Evolutionary conservation across 345 rosid species (phyloP), one percentile per base, ranked within the genome.

Genomic region (Eucalyptus grandis): DNA sequence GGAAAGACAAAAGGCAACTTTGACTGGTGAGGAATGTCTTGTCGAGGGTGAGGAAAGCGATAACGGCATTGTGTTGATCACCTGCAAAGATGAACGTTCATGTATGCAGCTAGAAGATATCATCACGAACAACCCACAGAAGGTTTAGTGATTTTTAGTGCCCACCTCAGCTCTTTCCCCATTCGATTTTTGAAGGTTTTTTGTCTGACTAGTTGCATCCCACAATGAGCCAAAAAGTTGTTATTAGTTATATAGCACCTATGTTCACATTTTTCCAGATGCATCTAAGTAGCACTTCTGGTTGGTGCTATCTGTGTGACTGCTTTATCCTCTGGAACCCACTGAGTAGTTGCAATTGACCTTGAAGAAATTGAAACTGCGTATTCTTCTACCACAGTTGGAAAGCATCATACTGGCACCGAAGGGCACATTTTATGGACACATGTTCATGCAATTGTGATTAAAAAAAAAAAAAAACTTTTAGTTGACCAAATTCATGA

Each of bases 41-140:
- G 86, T 90, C 60, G 96, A 94, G 89, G 95, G 89, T 37, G 91
- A 87, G 51, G 93, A 92, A 88, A 93, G 86, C 58, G 94, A 94
- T 89, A 92, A 91, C 90, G 94, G 96, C 88, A 95, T 96, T 82
- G 96, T 96, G 88, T 95, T 97, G 82, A 97, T 98, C 92, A 99
- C 96, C 54, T 97, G 99, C 93, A 97, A 96, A 93, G 99, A 98
- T 91, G 99, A 98, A 89, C 90, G 95, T 14, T 96, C 99, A 67
- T 97, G 99, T 93, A 93, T 97, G 99, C 99, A 98, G 93, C 98
- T 98, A 86, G 97, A 97, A 93, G 99, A 98, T 93, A 96, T 95
- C 93, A 94, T 98, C 90, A 93, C 69, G 31, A 93, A 96, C 69
- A 90, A 93, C 91, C 90, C 98, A 37, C 95, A 92, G 54, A 95